Conservation (phyloP, 495 filamentous ascomycete genomes). For the Tuber melanosporum region DNA sequence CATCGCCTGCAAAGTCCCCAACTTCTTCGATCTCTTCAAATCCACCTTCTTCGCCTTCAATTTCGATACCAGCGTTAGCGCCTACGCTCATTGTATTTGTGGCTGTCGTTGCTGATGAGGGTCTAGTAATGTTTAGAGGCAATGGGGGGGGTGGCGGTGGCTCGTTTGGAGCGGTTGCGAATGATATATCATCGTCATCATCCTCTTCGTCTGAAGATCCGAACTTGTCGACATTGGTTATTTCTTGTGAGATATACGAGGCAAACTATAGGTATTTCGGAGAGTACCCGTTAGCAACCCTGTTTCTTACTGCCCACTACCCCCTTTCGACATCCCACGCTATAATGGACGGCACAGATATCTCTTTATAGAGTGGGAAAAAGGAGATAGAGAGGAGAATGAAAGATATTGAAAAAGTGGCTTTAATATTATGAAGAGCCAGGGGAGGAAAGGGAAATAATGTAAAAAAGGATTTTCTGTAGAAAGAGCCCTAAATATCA, state of each 20-base stretch:
- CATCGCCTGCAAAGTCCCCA: constrained; percentile 36
- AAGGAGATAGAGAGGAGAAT: constrained; percentile 2
- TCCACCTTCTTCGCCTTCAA: constrained; percentile 11
- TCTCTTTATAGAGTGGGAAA: constrained; percentile 28
- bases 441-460: constrained; percentile 21
- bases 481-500: background rate
- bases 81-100: constrained; percentile 7
- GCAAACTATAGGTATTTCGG: constrained; percentile 36
- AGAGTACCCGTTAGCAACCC: constrained; percentile 33
- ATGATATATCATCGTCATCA: constrained; percentile 36
- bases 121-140: constrained; percentile 34
- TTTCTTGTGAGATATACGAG: constrained; percentile 40
- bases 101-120: constrained; percentile 8
- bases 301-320: background rate
- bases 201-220: constrained; percentile 39
- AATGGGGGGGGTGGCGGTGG: constrained; percentile 37
- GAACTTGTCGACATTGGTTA: constrained; percentile 42
- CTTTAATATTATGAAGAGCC: constrained; percentile 17
- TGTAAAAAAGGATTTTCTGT: background rate
- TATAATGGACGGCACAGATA: constrained; percentile 25
- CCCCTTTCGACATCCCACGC: background rate
- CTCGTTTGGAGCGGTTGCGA: constrained; percentile 35
- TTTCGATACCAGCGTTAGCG: constrained; percentile 1
- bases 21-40: constrained; percentile 39
- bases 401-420: constrained; percentile 13